Base-by-base conservation (phyloP, 1,284 basidiomycete species). In the Ustilago curta region DNA sequence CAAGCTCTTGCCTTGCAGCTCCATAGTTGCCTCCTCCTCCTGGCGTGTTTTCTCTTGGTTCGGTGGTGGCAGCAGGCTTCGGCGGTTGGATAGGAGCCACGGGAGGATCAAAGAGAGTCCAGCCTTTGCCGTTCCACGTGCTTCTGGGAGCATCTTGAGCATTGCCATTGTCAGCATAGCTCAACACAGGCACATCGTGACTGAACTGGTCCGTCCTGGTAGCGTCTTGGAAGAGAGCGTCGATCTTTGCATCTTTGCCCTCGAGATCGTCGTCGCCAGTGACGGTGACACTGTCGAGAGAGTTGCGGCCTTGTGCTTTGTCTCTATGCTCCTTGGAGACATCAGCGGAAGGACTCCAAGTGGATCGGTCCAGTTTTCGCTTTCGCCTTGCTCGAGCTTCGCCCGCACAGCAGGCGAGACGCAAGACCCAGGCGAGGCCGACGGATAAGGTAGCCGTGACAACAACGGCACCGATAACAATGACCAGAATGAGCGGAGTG, bases 391-490 rank as follows among this genome's bases (percentile, higher is more conserved):
- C 56, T 35, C 43, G 43, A 14, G 64, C 64, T 21, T 65, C 65
- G 5, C 59, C 23, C 8, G 59, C 47, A 58, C 65, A 73, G 60
- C 70, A 73, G 55, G 52, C 57, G 29, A 64, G 55, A 35, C 70
- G 64, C 40, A 73, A 49, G 8, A 73, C 4, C 78, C 78, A 79
- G 2, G 76, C 76, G 7, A 76, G 57, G 7, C 65, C 65, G 19
- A 75, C 69, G 5, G 65, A 57, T 6, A 79, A 44, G 1, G 66
- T 78, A 1, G 71, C 65, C 16, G 62, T 50, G 8, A 70, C 53
- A 1, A 79, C 53, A 14, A 79, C 47, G n/a, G 68, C 63, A 25
- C 76, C 72, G 16, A 79, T 48, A 14, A 74, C 64, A n/a, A 79
- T 66, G 42, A 71, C 63, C 19, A 79, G 42, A 25, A 76, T 59